Evolutionary conservation across 1,139 yeast genomes (phyloP).

Genomic region (Diutina catenulata): DNA sequence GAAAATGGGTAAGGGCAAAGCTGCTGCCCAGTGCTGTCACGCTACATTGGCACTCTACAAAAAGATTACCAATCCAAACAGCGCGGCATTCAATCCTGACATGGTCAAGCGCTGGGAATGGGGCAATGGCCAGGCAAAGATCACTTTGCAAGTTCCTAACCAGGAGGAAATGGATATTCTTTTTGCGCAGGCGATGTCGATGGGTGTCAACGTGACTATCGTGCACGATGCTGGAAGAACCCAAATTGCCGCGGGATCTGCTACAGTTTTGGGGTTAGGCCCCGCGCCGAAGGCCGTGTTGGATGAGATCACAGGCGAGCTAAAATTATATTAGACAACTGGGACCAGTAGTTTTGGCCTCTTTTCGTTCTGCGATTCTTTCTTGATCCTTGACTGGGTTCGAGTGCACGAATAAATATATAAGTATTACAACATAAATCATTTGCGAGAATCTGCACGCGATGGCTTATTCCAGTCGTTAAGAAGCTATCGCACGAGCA

Average conservation of each 20-base stretch:
- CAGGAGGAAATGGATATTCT: slow-evolving; percentile 69
- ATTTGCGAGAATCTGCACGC: no score
- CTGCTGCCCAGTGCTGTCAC: slow-evolving; percentile 96
- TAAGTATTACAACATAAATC: neutral
- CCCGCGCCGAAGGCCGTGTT: slow-evolving; percentile 87
- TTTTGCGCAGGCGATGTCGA: slow-evolving; percentile 69
- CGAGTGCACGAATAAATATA: no score
- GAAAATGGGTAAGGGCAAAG: slow-evolving; percentile 89
- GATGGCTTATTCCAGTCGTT: no score
- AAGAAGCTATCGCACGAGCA: no score
- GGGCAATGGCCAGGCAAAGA: slow-evolving; percentile 84
- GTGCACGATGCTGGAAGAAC: slow-evolving; percentile 97
- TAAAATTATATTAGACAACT: slow-evolving; percentile 50
- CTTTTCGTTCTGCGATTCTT: no score
- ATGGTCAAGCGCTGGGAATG: slow-evolving; percentile 70
- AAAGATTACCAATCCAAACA: slow-evolving; percentile 43
- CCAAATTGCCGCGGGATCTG: slow-evolving; percentile 88
- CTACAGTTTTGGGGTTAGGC: slow-evolving; percentile 89
- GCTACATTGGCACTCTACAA: slow-evolving; percentile 91
- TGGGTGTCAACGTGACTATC: slow-evolving; percentile 67
- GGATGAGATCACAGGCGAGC: slow-evolving; percentile 69
- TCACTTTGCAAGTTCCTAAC: slow-evolving; percentile 67
- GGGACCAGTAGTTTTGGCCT: neutral
- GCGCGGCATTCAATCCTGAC: slow-evolving; percentile 45
- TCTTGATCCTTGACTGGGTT: no score